A percentile compares a stretch with the other conserved stretches of the same genome.
phyloP scores from a whole-genome alignment of 179 eudicot genomes.

The Amaranthus tricolor region DNA sequence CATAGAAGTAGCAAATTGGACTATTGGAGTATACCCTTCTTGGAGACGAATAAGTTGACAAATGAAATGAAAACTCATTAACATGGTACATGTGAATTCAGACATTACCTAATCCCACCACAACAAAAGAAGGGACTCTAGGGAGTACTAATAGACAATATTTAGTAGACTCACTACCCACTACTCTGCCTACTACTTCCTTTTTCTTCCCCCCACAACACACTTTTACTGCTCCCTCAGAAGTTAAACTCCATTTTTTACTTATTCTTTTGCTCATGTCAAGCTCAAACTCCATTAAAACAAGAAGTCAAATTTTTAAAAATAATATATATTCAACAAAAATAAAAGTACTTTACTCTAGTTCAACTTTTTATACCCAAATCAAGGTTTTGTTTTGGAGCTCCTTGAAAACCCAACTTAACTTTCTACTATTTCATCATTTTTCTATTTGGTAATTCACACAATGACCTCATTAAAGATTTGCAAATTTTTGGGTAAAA shows the following conservation, averaged over 20 bases:
- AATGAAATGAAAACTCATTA: slow-evolving; percentile 23
- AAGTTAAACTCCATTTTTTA: not conserved
- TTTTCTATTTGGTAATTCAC: not conserved
- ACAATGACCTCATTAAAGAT: not conserved
- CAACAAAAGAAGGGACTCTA: not conserved
- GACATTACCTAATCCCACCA: slow-evolving; percentile 25
- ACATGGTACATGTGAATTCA: not conserved
- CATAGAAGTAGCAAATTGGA: no score
- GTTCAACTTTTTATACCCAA: not conserved
- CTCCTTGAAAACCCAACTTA: not conserved
- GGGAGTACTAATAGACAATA: no score
- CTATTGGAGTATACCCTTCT: no score
- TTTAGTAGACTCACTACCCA: no score
- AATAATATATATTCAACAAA: not conserved
- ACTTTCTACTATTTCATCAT: not conserved
- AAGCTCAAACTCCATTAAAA: not conserved
- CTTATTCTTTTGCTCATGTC: not conserved
- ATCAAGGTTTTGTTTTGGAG: not conserved
- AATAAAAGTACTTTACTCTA: not conserved
- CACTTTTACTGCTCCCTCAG: not conserved
- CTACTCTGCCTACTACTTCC: no score
- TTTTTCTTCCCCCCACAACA: not conserved
- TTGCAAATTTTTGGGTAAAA: not conserved
- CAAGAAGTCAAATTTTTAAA: no score
- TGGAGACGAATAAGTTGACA: slow-evolving; percentile 26